phyloP scores from a whole-genome alignment of 257 asterid species.

The Forsythia suspensa region DNA sequence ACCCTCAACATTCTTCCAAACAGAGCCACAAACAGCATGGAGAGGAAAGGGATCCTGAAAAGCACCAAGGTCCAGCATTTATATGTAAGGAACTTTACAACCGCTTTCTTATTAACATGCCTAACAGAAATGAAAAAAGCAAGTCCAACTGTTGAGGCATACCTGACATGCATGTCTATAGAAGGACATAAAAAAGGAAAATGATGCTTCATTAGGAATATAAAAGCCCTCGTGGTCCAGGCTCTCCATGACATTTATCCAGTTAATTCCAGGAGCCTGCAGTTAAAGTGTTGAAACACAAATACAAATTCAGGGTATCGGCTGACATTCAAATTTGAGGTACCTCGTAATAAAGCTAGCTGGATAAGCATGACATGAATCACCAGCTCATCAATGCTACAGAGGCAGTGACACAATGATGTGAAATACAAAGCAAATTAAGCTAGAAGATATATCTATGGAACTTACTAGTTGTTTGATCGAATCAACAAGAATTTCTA shows the following conservation, averaged over 20 bases:
- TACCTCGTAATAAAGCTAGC: neutral
- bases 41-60: slow-evolving; percentile 91
- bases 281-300: slow-evolving; percentile 13
- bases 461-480: slow-evolving; percentile 84
- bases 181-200: slow-evolving; percentile 82
- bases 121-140: neutral
- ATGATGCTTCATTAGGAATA: slow-evolving; percentile 74
- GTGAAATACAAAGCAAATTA: slow-evolving; percentile 7
- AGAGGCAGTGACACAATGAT: neutral
- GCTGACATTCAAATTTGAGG: neutral
- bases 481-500: slow-evolving; percentile 78
- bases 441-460: slow-evolving; percentile 2
- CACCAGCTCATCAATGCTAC: neutral
- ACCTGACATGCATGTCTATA: slow-evolving; percentile 87
- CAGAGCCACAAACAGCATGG: slow-evolving; percentile 80
- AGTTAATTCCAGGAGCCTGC: slow-evolving; percentile 82
- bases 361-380: too few species aligned
- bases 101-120: neutral
- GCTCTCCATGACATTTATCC: slow-evolving; percentile 76
- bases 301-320: neutral
- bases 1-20: slow-evolving; percentile 96
- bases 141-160: slow-evolving; percentile 8
- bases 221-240: slow-evolving; percentile 94
- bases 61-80: neutral
- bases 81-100: neutral